Percentiles rank a stretch among this genome's conserved stretches.
Conservation (phyloP, 2,329 filamentous ascomycete genomes). For the Pyrenophora seminiperda region DNA sequence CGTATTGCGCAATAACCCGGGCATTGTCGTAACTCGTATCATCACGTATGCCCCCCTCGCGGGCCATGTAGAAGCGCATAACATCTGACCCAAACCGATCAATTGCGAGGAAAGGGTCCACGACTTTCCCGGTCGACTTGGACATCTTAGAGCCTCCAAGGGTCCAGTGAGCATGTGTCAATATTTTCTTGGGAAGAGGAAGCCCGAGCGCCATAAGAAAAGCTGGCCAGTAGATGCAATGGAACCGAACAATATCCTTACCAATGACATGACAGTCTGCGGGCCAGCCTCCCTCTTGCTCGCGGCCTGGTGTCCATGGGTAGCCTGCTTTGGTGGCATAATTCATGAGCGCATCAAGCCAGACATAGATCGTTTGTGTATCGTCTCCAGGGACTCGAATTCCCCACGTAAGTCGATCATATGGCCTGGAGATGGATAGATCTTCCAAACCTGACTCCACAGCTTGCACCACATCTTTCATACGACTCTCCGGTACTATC, state of each 20-base stretch:
- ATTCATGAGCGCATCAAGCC: constrained; percentile 94
- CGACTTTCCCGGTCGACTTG: constrained; percentile 92
- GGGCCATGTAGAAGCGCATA: constrained; percentile 86
- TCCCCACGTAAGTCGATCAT: constrained; percentile 80
- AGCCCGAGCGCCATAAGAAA: constrained; percentile 87
- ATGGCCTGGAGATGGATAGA: constrained; percentile 84
- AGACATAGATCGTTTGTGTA: constrained; percentile 93
- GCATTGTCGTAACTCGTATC: constrained; percentile 87
- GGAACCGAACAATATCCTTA: constrained; percentile 94
- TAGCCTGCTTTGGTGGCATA: constrained; percentile 90
- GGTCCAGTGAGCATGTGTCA: constrained; percentile 96
- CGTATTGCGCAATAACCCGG: constrained; percentile 75
- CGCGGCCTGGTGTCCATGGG: constrained; percentile 72
- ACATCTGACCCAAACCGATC: constrained; percentile 86
- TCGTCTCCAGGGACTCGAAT: constrained; percentile 84
- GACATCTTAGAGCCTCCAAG: constrained; percentile 93
- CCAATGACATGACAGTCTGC: constrained; percentile 91
- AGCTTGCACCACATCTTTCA: constrained; percentile 78
- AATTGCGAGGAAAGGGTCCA: constrained; percentile 90
- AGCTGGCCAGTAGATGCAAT: constrained; percentile 97
- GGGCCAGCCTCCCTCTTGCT: constrained; percentile 75
- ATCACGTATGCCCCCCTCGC: constrained; percentile 74
- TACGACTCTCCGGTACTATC: constrained; percentile 72
- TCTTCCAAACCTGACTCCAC: constrained; percentile 81
- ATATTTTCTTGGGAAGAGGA: constrained; percentile 75